Conservation (phyloP, 345 rosid genomes). For the Euphorbia pulcherrima region DNA sequence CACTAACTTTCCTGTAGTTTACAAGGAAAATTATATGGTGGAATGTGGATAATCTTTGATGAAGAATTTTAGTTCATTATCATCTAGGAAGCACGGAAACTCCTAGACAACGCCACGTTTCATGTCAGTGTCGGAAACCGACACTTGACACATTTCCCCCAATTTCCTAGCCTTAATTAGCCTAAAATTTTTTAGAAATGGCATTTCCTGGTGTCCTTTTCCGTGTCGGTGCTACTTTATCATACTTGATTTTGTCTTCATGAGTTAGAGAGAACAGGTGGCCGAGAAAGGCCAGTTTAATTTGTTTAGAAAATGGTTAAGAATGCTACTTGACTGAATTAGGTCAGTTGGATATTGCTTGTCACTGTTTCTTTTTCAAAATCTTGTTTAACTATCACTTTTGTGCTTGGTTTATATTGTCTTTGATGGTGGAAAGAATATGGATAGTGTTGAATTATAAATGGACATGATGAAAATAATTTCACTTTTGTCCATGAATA, state of each 20-base stretch:
- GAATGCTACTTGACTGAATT: background rate
- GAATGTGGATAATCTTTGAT: background rate
- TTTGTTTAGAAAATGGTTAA: background rate
- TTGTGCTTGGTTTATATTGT: background rate
- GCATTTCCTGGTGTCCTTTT: too few species aligned
- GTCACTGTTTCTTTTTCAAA: background rate
- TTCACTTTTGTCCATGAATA: background rate
- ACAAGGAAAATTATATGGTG: background rate
- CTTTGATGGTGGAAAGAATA: background rate
- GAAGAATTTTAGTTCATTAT: too few species aligned
- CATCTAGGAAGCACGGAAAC: too few species aligned
- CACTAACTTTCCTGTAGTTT: background rate
- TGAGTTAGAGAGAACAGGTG: background rate
- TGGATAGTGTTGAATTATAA: background rate
- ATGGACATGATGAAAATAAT: background rate
- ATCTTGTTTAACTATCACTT: background rate
- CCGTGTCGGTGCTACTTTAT: too few species aligned
- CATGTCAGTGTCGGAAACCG: too few species aligned
- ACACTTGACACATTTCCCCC: too few species aligned
- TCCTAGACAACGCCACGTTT: too few species aligned
- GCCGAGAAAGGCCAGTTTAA: background rate
- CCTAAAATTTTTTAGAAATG: too few species aligned
- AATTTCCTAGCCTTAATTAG: too few species aligned
- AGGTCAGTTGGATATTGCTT: background rate
- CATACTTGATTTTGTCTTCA: background rate